These are phyloP conservation scores for Apiotrichum montevideense DNA, from an alignment of 1,284 basidiomycete genomes.

Conservation along the genomic window DNA sequence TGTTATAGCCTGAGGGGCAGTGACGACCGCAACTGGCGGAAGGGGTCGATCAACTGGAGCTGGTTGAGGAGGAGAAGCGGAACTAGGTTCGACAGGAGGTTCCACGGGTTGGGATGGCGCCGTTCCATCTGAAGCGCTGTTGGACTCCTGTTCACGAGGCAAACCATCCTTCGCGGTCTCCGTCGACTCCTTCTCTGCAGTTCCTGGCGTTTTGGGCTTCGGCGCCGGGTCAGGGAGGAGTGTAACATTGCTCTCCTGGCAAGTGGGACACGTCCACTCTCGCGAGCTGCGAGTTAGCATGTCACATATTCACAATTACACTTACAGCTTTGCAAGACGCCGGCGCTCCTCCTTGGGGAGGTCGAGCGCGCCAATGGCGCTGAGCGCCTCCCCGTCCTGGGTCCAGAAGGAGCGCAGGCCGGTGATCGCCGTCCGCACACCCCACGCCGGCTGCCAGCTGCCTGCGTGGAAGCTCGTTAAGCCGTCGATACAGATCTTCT, in stretches of 20 bases:
- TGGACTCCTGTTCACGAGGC: not conserved
- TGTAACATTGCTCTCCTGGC: conserved; percentile 61
- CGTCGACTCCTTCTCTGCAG: too few relatives aligned
- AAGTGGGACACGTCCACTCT: conserved; percentile 73
- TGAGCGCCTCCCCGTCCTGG: conserved; percentile 78
- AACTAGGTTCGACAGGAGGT: not conserved
- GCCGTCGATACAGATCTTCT: conserved; percentile 88
- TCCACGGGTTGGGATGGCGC: not conserved
- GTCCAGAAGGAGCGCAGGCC: conserved; percentile 89
- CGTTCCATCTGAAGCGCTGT: not conserved
- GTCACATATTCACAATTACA: conserved; percentile 9
- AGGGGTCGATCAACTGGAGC: not conserved
- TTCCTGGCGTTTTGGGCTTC: not conserved
- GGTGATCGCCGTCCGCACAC: conserved; percentile 89
- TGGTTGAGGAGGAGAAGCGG: not conserved
- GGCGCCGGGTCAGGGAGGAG: conserved; percentile 50
- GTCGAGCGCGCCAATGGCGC: conserved; percentile 82
- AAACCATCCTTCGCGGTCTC: not conserved
- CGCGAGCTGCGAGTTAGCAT: conserved; percentile 56
- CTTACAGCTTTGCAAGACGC: conserved; percentile 71
- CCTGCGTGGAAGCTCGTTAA: conserved; percentile 64
- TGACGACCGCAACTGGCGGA: not conserved
- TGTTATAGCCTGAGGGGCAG: not conserved
- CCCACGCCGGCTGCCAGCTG: conserved; percentile 93
- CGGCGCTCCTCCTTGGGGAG: conserved; percentile 70